Percentiles rank a stretch among this genome's conserved stretches.
Evolutionary conservation across 2,329 filamentous ascomycete genomes (phyloP).

Genomic region (Cadophora sp.): DNA sequence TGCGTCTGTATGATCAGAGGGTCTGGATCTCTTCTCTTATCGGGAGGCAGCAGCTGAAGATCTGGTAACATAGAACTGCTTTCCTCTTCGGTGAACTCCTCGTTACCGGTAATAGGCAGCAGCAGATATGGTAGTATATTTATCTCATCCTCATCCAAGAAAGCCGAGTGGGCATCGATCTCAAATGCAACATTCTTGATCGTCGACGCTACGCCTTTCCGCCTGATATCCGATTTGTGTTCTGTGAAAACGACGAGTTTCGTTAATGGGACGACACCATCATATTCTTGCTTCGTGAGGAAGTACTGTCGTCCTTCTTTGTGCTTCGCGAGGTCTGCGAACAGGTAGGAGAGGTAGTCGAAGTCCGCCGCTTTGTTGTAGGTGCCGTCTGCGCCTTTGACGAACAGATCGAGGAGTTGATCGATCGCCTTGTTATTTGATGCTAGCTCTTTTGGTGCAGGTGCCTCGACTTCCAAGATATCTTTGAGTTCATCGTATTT

Average conservation of each 20-base stretch:
- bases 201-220: conserved; percentile 93
- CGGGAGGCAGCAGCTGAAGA: conserved; percentile 84
- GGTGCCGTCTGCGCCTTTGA: conserved; percentile 82
- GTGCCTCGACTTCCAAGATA: conserved; percentile 72
- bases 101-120: conserved; percentile 84
- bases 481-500: conserved; percentile 79
- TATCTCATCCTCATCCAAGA: conserved; percentile 74
- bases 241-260: conserved; percentile 96
- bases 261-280: conserved; percentile 83
- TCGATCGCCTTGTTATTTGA: conserved; percentile 80
- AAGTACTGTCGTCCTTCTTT: conserved; percentile 78
- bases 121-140: conserved; percentile 89
- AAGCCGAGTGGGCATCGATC: conserved; percentile 70
- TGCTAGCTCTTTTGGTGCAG: conserved; percentile 71
- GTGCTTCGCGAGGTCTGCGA: conserved; percentile 90
- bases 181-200: conserved; percentile 96
- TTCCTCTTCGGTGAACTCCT: conserved; percentile 89
- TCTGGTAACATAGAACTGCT: conserved; percentile 87
- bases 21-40: conserved; percentile 86
- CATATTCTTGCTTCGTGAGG: conserved; percentile 74
- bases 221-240: conserved; percentile 80
- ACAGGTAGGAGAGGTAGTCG: conserved; percentile 93
- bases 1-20: conserved; percentile 81
- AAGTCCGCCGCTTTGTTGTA: conserved; percentile 88
- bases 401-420: conserved; percentile 94